phyloP scores from a whole-genome alignment of 345 rosid genomes.

The Brassica nigra region DNA sequence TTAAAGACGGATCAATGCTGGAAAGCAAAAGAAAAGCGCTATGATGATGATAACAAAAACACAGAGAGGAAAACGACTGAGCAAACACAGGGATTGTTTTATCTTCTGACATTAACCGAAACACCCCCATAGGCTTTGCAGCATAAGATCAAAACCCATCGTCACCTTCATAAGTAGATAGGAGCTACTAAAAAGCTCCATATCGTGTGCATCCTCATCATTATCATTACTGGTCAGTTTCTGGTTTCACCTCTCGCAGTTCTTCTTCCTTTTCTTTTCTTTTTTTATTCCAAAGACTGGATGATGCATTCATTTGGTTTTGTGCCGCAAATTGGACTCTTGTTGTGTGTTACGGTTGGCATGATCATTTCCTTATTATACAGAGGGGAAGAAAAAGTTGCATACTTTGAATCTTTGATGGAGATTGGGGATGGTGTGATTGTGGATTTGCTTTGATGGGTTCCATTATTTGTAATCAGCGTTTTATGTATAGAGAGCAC shows the following conservation, averaged over 20 bases:
- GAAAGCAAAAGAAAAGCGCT: conserved; percentile 55
- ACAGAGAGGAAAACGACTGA: not conserved
- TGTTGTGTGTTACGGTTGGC: not conserved
- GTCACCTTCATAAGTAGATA: conserved; percentile 24
- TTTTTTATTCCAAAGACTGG: not conserved
- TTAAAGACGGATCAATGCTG: conserved; percentile 70
- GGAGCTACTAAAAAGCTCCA: not conserved
- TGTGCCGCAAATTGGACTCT: conserved; percentile 6
- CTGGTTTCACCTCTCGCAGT: not conserved
- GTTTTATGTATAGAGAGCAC: not conserved
- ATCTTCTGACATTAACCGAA: too few species aligned
- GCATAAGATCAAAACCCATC: conserved; percentile 14
- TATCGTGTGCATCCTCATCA: conserved; percentile 29
- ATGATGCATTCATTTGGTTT: conserved; percentile 32
- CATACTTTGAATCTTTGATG: conserved; percentile 3
- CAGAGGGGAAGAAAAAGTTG: conserved; percentile 15
- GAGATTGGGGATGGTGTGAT: conserved; percentile 26
- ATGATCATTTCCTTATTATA: conserved; percentile 25
- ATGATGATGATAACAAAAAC: not conserved
- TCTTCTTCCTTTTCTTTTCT: not conserved
- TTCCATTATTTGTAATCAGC: not conserved
- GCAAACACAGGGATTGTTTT: too few species aligned
- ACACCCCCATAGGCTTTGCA: conserved; percentile 13
- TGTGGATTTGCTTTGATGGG: not conserved
- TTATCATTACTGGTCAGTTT: conserved; percentile 13